These are phyloP conservation scores for Pichia manshurica DNA, from an alignment of 805 yeast species.

Conservation along the genomic window DNA sequence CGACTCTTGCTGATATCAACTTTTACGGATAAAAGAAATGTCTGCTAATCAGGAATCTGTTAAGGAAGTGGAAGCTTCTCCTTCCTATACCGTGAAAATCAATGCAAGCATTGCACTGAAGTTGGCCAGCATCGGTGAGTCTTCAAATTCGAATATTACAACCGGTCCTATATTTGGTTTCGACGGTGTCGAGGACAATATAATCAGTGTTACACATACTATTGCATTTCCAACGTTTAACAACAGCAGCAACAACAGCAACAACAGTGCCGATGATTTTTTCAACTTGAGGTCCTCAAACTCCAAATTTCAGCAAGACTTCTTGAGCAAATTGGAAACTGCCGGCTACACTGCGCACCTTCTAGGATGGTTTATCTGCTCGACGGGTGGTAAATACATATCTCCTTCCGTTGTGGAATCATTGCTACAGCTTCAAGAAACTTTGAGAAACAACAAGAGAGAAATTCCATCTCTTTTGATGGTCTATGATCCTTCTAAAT, in stretches of 20 bases:
- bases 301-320: slow-evolving; percentile 60
- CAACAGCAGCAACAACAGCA: slow-evolving; percentile 14
- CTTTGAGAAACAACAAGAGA: slow-evolving; percentile 22
- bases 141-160: slow-evolving; percentile 52
- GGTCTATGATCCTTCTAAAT: slow-evolving; percentile 65
- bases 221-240: slow-evolving; percentile 16
- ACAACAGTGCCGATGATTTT: slow-evolving; percentile 41
- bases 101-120: slow-evolving; percentile 53
- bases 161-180: slow-evolving; percentile 75
- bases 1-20: background rate
- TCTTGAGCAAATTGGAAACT: slow-evolving; percentile 53
- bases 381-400: slow-evolving; percentile 64
- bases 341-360: slow-evolving; percentile 64
- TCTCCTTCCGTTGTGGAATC: slow-evolving; percentile 63
- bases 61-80: background rate
- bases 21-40: background rate
- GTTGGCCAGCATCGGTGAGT: slow-evolving; percentile 62
- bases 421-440: slow-evolving; percentile 54
- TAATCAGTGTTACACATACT: slow-evolving; percentile 46
- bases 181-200: slow-evolving; percentile 41
- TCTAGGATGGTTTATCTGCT: slow-evolving; percentile 77
- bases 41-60: background rate
- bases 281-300: slow-evolving; percentile 54
- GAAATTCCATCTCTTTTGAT: slow-evolving; percentile 42
- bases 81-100: slow-evolving; percentile 33